Percentiles rank a stretch among this genome's conserved stretches.
Evolutionary conservation across 2,329 filamentous ascomycete genomes (phyloP).

Genomic region (Pseudonectria buxi): DNA sequence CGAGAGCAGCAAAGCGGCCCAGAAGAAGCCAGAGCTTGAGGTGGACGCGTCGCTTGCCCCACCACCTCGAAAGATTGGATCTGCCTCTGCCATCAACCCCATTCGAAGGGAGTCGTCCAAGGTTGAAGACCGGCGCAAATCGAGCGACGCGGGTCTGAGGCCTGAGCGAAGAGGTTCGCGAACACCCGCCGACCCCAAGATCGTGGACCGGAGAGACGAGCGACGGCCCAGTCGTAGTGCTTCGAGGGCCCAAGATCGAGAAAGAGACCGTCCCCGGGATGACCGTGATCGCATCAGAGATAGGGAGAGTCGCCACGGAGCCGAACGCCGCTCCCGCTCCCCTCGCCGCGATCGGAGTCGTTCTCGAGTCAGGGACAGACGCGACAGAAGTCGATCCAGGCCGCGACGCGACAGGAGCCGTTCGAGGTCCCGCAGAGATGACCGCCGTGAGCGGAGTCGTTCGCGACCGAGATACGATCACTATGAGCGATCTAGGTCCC

Average conservation of each 20-base stretch:
- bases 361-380: conserved; percentile 26
- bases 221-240: conserved; percentile 26
- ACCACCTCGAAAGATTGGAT: conserved; percentile 45
- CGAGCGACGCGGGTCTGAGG: conserved; percentile 25
- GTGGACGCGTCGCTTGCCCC: conserved; percentile 50
- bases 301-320: conserved; percentile 24
- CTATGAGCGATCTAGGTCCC: conserved; percentile 30
- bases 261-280: conserved; percentile 13
- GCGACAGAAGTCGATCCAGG: conserved; percentile 31
- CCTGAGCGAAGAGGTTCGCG: conserved; percentile 29
- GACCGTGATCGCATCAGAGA: conserved; percentile 23
- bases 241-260: conserved; percentile 23
- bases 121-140: conserved; percentile 34
- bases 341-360: conserved; percentile 30
- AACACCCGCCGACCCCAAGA: conserved; percentile 23
- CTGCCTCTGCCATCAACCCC: conserved; percentile 53
- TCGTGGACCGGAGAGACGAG: conserved; percentile 21
- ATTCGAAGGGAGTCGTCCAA: conserved; percentile 42
- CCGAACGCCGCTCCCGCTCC: conserved; percentile 33
- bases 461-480: conserved; percentile 28
- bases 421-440: conserved; percentile 30
- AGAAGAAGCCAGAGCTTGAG: conserved; percentile 48
- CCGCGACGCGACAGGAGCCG: conserved; percentile 33
- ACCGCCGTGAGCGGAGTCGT: conserved; percentile 26
- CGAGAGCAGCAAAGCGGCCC: conserved; percentile 47